Evolutionary conservation across 768 basidiomycete species (phyloP), one percentile per base, ranked within the genome.

Genomic region (Tylopilus vinaceipallidus): DNA sequence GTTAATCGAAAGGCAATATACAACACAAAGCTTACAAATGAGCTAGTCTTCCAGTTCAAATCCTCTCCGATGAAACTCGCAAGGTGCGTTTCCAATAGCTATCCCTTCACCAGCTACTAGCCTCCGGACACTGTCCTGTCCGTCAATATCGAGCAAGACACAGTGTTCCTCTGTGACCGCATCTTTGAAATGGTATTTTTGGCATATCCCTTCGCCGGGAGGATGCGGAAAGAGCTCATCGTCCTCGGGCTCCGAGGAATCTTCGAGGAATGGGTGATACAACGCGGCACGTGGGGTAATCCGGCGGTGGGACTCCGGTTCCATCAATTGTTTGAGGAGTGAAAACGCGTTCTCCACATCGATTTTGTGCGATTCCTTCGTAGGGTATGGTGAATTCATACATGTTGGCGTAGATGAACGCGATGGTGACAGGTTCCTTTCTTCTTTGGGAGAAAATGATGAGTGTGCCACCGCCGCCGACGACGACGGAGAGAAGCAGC

Each of bases 281-380:
- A 98, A 75, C 16, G 87, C 91, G 7, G 79, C 73, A 16, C 77
- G 75, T 3, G 95, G 91, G 4, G 90, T 92, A 47, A 84, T 78
- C 19, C 95, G 81, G 45, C 79, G 82, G 19, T 82, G 84, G 7
- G 85, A 82, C 61, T 94, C 91, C 1, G 89, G 82, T 34, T 88
- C 76, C 62, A 99, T 75, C 17, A 91, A 69, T 44, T 74, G 69
- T 50, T 85, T 83, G 30, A 94, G 77, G 12, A 99, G 76, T 59
- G 87, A 84, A 36, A 98, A 75, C 1, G 87, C 91, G 24, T 72
- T 56, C 47, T 80, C 82, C 42, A 95, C 70, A 29, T 86, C 82
- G 16, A 66, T 65, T 33, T 70, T 70, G 53, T 86, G 80, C 13
- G 62, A 65, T 47, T 73, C 71, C 19, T 71, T 39, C 19, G 67